Evolutionary conservation across 2,329 filamentous ascomycete genomes (phyloP).

Genomic region (Xylaria sp.): DNA sequence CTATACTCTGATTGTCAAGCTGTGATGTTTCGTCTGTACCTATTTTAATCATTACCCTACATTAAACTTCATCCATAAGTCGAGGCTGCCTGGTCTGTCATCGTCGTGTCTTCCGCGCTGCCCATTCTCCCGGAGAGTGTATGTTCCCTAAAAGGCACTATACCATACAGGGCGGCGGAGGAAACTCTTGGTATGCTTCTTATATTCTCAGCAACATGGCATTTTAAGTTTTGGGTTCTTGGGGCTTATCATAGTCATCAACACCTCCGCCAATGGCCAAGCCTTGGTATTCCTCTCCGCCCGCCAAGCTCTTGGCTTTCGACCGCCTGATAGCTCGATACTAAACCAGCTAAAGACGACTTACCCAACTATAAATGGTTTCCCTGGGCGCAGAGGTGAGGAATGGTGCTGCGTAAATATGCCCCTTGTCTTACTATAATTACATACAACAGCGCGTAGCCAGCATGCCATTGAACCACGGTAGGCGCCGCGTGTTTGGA

Average conservation of each 20-base stretch:
- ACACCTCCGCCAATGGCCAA: slow-evolving; percentile 46
- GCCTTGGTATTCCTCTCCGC: slow-evolving; percentile 49
- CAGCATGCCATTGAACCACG: not conserved
- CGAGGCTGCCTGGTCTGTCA: not conserved
- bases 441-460: not conserved
- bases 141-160: slow-evolving; percentile 25
- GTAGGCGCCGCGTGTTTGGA: not conserved
- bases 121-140: not conserved
- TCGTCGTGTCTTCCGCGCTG: not conserved
- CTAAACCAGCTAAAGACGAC: not conserved
- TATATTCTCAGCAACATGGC: slow-evolving; percentile 24
- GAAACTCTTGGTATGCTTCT: slow-evolving; percentile 43
- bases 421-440: not conserved
- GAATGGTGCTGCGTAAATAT: not conserved
- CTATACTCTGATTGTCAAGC: not conserved
- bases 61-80: not conserved
- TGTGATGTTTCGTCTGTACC: not conserved
- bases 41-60: not conserved
- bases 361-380: not conserved
- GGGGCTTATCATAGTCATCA: slow-evolving; percentile 33
- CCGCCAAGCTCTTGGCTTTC: slow-evolving; percentile 48
- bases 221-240: slow-evolving; percentile 26
- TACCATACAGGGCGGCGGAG: slow-evolving; percentile 34
- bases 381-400: not conserved
- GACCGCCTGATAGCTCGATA: slow-evolving; percentile 15